Evolutionary conservation across 2,329 filamentous ascomycete genomes (phyloP).

Genomic region (Ophiostoma angusticollis): DNA sequence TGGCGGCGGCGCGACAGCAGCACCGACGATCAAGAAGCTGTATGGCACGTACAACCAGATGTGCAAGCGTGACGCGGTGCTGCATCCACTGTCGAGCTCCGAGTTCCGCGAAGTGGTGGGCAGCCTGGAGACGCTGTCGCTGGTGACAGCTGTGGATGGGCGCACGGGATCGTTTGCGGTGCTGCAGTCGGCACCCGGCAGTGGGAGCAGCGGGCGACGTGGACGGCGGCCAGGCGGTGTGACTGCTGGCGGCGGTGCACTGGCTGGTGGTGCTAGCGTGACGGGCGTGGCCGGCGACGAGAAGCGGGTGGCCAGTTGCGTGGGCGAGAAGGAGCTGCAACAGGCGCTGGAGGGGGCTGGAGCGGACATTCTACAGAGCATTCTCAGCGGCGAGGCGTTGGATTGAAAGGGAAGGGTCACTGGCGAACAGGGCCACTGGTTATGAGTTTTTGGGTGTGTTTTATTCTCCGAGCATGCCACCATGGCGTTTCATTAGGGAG

Average conservation of each 20-base stretch:
- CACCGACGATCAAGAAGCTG: conserved; percentile 70
- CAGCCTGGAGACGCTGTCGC: conserved; percentile 75
- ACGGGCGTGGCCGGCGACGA: conserved; percentile 53
- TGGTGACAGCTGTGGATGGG: conserved; percentile 59
- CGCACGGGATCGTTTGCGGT: conserved; percentile 54
- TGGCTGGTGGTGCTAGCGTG: conserved; percentile 51
- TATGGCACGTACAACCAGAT: conserved; percentile 74
- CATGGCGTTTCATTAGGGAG: no score
- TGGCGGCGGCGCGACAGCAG: conserved; percentile 28
- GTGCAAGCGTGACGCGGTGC: conserved; percentile 75
- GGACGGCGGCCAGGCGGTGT: conserved; percentile 17
- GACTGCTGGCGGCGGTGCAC: conserved; percentile 37
- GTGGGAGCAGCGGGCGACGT: conserved; percentile 32
- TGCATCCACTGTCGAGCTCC: conserved; percentile 78
- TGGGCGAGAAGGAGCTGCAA: conserved; percentile 68
- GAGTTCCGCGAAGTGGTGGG: conserved; percentile 91
- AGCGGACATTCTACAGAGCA: conserved; percentile 47
- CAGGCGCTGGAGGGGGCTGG: conserved; percentile 52
- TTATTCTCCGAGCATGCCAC: no score
- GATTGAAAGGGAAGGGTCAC: no score
- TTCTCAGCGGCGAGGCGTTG: conserved; percentile 47
- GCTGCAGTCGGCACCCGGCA: conserved; percentile 59
- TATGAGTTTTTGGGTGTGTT: background rate
- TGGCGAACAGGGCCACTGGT: no score
- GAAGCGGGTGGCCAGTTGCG: conserved; percentile 63